These are phyloP conservation scores for Fusarium transvaalense DNA, from an alignment of 2,329 filamentous ascomycete genomes.

Conservation along the genomic window DNA sequence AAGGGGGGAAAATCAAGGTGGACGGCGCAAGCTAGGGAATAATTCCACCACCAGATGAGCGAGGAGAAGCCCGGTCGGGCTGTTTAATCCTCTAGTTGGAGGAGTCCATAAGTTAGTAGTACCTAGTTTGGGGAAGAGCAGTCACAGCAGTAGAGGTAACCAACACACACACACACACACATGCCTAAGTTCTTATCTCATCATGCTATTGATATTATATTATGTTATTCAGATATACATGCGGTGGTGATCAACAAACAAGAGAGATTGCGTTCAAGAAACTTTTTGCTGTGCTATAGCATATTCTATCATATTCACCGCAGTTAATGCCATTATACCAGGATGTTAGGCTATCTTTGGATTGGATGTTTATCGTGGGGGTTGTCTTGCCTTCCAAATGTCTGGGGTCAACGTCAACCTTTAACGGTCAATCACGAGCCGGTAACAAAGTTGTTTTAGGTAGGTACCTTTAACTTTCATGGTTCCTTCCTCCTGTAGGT, in stretches of 20 bases:
- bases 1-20: conserved; percentile 38
- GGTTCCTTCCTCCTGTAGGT: too few relatives aligned
- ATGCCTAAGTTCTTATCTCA: conserved; percentile 22
- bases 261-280: conserved; percentile 2
- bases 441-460: conserved; percentile 24
- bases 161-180: neutral
- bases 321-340: conserved; percentile 8
- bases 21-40: conserved; percentile 42
- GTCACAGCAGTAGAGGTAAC: neutral
- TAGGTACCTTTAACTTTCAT: too few relatives aligned
- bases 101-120: neutral
- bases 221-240: neutral
- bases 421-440: conserved; percentile 4
- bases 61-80: neutral
- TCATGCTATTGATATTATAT: neutral
- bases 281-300: conserved; percentile 2
- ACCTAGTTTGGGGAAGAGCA: neutral
- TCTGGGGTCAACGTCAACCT: conserved; percentile 26
- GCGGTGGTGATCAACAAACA: neutral
- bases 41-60: conserved; percentile 50
- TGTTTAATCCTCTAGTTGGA: neutral
- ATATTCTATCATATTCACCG: conserved; percentile 13
- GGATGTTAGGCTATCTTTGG: conserved; percentile 19
- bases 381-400: conserved; percentile 9
- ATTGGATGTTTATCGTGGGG: conserved; percentile 33